Evolutionary conservation across 192 early-diverging fungal genomes (phyloP).

Genomic region (Gigaspora rosea): DNA sequence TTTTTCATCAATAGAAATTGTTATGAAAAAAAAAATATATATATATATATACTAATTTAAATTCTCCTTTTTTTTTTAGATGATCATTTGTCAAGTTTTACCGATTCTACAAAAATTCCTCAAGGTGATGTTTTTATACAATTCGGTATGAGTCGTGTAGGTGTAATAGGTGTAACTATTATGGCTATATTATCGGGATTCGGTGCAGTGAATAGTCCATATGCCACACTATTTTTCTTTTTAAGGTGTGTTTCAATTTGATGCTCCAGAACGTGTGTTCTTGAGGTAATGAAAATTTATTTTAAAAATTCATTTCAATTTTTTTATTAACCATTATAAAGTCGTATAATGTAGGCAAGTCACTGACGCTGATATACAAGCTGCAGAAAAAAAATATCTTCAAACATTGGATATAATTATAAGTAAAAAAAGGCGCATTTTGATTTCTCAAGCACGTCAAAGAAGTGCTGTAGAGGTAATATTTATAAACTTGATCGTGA

Average conservation of each 20-base stretch:
- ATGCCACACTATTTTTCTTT: constrained; percentile 82
- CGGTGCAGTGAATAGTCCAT: constrained; percentile 91
- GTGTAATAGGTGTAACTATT: constrained; percentile 88
- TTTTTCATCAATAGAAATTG: background rate
- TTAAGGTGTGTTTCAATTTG: constrained; percentile 52
- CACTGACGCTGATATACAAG: constrained; percentile 50
- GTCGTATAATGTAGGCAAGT: constrained; percentile 41
- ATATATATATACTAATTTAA: background rate
- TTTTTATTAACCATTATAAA: background rate
- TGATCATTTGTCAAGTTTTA: constrained; percentile 3
- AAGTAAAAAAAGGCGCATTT: constrained; percentile 65
- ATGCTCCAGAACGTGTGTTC: constrained; percentile 24
- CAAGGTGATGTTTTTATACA: constrained; percentile 54
- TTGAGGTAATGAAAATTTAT: background rate
- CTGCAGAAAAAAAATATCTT: constrained; percentile 68
- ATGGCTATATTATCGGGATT: constrained; percentile 94
- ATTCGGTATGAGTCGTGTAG: constrained; percentile 78
- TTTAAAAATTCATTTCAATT: background rate
- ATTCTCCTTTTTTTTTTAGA: constrained; percentile 20
- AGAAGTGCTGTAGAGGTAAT: constrained; percentile 19
- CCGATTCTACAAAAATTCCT: background rate
- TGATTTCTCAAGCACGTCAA: constrained; percentile 36
- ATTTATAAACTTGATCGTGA: background rate
- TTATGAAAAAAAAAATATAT: background rate
- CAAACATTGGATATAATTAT: constrained; percentile 66